Base-by-base conservation (phyloP, 306 rosid genomes). In the Calophaca sinica region DNA sequence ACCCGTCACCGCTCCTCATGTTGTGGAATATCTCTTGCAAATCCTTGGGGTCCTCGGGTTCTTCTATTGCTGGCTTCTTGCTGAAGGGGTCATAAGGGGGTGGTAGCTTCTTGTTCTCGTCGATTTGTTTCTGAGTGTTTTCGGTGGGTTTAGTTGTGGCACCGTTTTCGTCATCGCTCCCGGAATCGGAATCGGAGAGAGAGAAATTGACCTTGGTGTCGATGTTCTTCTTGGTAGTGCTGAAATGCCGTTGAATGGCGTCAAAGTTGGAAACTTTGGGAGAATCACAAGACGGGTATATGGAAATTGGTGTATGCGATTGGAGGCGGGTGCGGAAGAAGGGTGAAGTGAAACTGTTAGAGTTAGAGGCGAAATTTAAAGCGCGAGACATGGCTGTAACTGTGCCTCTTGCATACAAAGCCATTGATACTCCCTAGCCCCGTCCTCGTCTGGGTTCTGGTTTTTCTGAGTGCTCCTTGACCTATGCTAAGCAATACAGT, bases 21-120 rank as follows among this genome's bases (percentile, higher is more conserved):
- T 87, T 71, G 81, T 88, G 92, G 68, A 93, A 93, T 3, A 89
- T 82, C 74, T 87, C 83, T 32, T 89, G 97, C 71, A 93, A 70
- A 80, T 93, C 82, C 38, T 75, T 87, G 2, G 97, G 96, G 79
- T 93, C 97, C 0, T 77, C 48, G 4, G 91, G 84, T 11, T 88
- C 90, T 70, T 83, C 81, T 9, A 86, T 31, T 5, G 80, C 74
- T 0, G 93, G 83, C 33, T 90, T 89, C 80, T 90, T 85, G 83
- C 80, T 82, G 57, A 89, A 89, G 10, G 96, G 93, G 76, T 93
- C 90, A 55, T 93, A 83, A 71, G 87, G 89, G 7, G 80, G 89
- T 46, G 83, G 83, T 1, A 80, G 82, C 0, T 80, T 84, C 53
- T 41, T 73, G 3, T 48, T 57, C 54, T 51, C 66, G 73, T 45